A percentile compares a stretch with the other conserved stretches of the same genome.
These are phyloP conservation scores for Metschnikowia gruessii DNA, from an alignment of 805 yeast genomes.

Conservation along the genomic window DNA sequence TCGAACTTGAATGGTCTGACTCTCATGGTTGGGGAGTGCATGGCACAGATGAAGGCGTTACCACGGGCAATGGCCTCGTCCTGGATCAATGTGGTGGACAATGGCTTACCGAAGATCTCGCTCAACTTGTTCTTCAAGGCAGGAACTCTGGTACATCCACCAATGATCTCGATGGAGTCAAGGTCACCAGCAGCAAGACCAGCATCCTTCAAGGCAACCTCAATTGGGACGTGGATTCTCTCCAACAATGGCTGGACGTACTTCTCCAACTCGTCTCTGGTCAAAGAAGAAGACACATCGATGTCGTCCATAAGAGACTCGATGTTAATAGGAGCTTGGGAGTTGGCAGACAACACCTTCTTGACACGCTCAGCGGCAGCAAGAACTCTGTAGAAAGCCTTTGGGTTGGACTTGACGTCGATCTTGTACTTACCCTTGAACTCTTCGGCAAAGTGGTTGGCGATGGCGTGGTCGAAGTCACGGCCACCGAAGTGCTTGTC, in stretches of 20 bases:
- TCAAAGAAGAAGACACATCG: slow-evolving; percentile 85
- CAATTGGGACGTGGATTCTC: slow-evolving; percentile 74
- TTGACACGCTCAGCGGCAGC: slow-evolving; percentile 90
- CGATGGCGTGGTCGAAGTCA: slow-evolving; percentile 89
- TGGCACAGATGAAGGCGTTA: slow-evolving; percentile 97
- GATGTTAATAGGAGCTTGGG: slow-evolving; percentile 88
- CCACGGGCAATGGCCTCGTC: slow-evolving; percentile 99
- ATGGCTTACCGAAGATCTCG: slow-evolving; percentile 58
- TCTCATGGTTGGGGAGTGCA: slow-evolving; percentile 97
- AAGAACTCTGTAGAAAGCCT: slow-evolving; percentile 91
- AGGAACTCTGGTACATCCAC: slow-evolving; percentile 99
- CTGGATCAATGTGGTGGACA: slow-evolving; percentile 95
- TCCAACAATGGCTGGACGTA: slow-evolving; percentile 77
- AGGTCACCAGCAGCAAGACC: slow-evolving; percentile 68
- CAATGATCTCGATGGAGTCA: slow-evolving; percentile 91
- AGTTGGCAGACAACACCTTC: slow-evolving; percentile 95
- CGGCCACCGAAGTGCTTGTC: slow-evolving; percentile 99
- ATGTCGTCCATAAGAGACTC: slow-evolving; percentile 97
- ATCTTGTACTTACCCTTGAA: slow-evolving; percentile 90
- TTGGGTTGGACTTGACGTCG: slow-evolving; percentile 85
- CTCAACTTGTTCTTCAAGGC: slow-evolving; percentile 76
- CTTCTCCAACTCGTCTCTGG: slow-evolving; percentile 92
- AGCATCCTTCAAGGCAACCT: slow-evolving; percentile 78
- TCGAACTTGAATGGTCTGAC: slow-evolving; percentile 98
- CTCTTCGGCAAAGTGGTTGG: slow-evolving; percentile 92